A percentile compares a stretch with the other conserved stretches of the same genome.
phyloP scores from a whole-genome alignment of 345 rosid species.

The Brassica juncea region DNA sequence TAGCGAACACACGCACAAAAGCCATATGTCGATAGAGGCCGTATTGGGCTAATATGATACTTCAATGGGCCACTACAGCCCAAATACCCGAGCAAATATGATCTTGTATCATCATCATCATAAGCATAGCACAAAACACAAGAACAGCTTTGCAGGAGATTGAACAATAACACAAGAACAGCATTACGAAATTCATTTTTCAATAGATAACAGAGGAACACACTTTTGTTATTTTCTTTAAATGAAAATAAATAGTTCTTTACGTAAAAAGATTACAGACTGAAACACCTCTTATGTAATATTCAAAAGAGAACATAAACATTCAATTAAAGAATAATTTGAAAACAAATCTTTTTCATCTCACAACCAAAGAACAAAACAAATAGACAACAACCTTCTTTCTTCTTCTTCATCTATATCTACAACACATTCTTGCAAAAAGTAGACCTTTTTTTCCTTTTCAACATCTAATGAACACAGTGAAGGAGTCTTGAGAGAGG shows the following conservation, averaged over 20 bases:
- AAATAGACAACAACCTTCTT: constrained; percentile 34
- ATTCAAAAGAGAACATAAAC: constrained; percentile 32
- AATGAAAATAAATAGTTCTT: constrained; percentile 24
- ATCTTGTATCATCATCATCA: background rate
- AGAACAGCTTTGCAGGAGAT: background rate
- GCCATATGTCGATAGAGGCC: background rate
- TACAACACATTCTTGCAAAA: constrained; percentile 46
- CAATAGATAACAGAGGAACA: background rate
- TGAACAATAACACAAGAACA: background rate
- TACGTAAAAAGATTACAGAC: constrained; percentile 23
- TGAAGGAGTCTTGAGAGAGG: constrained; percentile 30
- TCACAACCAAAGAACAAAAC: constrained; percentile 42
- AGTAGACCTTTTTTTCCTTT: constrained; percentile 13
- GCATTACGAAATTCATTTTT: background rate
- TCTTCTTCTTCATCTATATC: constrained; percentile 41
- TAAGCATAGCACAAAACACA: background rate
- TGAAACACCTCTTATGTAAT: constrained; percentile 28
- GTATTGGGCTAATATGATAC: background rate
- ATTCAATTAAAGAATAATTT: constrained; percentile 41
- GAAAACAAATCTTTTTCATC: constrained; percentile 18
- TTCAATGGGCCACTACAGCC: background rate
- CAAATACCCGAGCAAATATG: background rate
- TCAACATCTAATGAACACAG: constrained; percentile 36
- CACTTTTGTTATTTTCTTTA: background rate
- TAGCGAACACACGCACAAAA: background rate